phyloP scores from a whole-genome alignment of 345 rosid genomes.

The Eucalyptus pumila region DNA sequence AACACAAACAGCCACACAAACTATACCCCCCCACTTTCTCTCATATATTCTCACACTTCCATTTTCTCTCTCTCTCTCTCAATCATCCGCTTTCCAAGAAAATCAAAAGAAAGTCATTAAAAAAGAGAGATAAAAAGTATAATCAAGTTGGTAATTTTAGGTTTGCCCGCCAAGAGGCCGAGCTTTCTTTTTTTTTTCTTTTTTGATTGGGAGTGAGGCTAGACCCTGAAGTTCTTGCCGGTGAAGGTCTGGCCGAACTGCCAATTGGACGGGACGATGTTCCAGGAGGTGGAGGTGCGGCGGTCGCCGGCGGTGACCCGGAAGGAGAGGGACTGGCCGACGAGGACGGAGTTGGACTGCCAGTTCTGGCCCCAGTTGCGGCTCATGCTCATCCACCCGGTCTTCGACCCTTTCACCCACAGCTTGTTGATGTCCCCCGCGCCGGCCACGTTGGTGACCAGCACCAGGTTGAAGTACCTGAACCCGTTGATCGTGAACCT shows the following conservation, averaged over 20 bases:
- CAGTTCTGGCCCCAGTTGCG: conserved; percentile 78
- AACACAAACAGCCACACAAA: background rate
- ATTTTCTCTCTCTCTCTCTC: background rate
- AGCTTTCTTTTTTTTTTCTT: background rate
- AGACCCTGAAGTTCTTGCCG: conserved; percentile 48
- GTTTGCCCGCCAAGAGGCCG: background rate
- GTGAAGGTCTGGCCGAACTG: conserved; percentile 49
- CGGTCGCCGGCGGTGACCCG: conserved; percentile 38
- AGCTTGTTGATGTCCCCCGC: conserved; percentile 48
- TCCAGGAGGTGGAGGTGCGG: conserved; percentile 33
- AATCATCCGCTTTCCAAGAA: background rate
- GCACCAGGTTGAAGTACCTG: conserved; percentile 61
- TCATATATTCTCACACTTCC: background rate
- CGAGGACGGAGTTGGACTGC: conserved; percentile 50
- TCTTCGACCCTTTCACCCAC: conserved; percentile 38
- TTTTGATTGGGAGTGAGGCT: background rate
- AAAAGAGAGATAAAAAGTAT: background rate
- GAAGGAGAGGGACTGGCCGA: conserved; percentile 44
- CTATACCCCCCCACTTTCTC: background rate
- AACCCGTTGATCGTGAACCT: conserved; percentile 63
- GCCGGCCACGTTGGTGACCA: conserved; percentile 60
- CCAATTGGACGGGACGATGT: conserved; percentile 35
- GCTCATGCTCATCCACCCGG: conserved; percentile 53
- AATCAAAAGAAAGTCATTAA: background rate
- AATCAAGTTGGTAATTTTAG: background rate